Conservation (phyloP, 1,284 basidiomycete genomes). For the Ustilago crameri region DNA sequence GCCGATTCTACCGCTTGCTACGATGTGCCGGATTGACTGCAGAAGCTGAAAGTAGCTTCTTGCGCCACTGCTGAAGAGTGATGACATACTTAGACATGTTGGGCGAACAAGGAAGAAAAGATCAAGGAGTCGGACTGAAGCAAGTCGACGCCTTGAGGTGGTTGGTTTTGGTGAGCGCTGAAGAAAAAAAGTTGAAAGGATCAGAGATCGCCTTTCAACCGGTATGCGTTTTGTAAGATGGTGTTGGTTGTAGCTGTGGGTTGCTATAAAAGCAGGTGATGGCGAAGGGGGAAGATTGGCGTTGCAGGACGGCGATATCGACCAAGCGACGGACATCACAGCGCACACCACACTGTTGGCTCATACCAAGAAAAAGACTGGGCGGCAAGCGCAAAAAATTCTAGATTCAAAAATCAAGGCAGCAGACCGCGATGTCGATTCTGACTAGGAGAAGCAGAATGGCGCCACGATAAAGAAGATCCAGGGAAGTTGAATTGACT, state of each 20-base stretch:
- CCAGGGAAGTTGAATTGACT: constrained; percentile 6
- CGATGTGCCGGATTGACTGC: neutral
- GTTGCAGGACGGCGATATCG: constrained; percentile 25
- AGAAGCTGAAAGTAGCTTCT: neutral
- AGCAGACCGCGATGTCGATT: too few species aligned
- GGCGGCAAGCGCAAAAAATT: constrained; percentile 3
- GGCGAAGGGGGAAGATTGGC: constrained; percentile 25
- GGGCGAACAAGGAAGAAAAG: constrained; percentile 23
- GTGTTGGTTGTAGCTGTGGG: constrained; percentile 9
- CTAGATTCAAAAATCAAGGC: neutral
- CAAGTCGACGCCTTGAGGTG: constrained; percentile 54
- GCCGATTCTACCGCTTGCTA: neutral
- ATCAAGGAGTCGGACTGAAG: constrained; percentile 56
- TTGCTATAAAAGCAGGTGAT: constrained; percentile 48
- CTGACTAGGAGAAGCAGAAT: neutral
- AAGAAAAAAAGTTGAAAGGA: constrained; percentile 44
- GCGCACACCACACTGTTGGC: neutral
- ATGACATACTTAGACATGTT: constrained; percentile 61
- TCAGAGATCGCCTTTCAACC: constrained; percentile 33
- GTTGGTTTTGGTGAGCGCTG: constrained; percentile 26
- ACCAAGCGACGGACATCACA: constrained; percentile 2
- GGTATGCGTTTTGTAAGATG: constrained; percentile 6
- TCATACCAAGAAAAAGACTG: neutral
- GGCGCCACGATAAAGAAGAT: neutral
- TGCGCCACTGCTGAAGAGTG: neutral